Percentiles rank a stretch among this genome's conserved stretches.
phyloP scores from a whole-genome alignment of 2,329 filamentous ascomycete genomes.

The Apiospora kogelbergensis region DNA sequence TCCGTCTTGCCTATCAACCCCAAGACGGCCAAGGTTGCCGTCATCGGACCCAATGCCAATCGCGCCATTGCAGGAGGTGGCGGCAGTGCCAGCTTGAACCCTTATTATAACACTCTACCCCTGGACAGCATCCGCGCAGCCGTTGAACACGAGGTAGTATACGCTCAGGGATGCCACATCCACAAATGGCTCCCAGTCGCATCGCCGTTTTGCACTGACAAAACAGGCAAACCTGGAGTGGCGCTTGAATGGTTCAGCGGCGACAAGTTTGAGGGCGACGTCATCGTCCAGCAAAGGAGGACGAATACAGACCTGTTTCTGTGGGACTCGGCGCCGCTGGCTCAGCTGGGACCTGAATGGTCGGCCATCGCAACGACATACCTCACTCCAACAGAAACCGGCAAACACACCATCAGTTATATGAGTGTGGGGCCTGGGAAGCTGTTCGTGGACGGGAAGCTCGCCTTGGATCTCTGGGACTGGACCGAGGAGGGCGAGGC shows the following conservation, averaged over 20 bases:
- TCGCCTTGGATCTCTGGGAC: conserved; percentile 66
- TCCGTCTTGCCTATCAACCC: conserved; percentile 57
- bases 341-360: conserved; percentile 61
- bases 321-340: conserved; percentile 66
- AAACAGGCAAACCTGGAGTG: conserved; percentile 59
- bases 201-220: conserved; percentile 56
- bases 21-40: conserved; percentile 57
- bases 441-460: conserved; percentile 58
- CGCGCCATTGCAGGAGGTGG: conserved; percentile 67
- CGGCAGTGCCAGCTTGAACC: conserved; percentile 67
- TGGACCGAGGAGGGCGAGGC: conserved; percentile 70
- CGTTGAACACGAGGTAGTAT: conserved; percentile 55
- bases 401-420: conserved; percentile 66
- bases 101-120: conserved; percentile 67
- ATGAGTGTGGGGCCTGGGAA: conserved; percentile 66
- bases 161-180: conserved; percentile 62
- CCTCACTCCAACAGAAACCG: conserved; percentile 57
- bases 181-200: conserved; percentile 66
- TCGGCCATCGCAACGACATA: conserved; percentile 63
- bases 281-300: conserved; percentile 57
- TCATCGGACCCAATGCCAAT: conserved; percentile 69
- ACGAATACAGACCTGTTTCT: conserved; percentile 67
- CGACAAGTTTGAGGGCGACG: conserved; percentile 59
- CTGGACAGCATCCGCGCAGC: conserved; percentile 60
- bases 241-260: conserved; percentile 65